These are phyloP conservation scores for Cryphonectria japonica DNA, from an alignment of 2,329 filamentous ascomycete species.

Conservation along the genomic window DNA sequence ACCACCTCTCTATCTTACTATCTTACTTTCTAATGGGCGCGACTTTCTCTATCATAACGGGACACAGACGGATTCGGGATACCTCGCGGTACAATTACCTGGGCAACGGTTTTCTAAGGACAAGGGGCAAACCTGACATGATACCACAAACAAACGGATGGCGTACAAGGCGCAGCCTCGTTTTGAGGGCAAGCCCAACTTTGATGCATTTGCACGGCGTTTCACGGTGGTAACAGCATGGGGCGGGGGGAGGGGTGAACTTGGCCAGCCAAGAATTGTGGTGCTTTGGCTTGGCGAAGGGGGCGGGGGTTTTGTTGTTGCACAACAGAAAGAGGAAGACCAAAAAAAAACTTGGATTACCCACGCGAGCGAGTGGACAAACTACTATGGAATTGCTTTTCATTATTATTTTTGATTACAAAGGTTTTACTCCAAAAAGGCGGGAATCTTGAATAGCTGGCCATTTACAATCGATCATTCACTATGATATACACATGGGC, in stretches of 20 bases:
- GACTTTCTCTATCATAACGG: constrained; percentile 17
- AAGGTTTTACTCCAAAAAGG: not conserved
- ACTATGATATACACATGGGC: not conserved
- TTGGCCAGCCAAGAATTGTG: not conserved
- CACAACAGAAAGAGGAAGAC: not conserved
- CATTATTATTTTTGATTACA: not conserved
- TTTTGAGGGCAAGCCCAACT: not conserved
- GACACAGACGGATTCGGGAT: constrained; percentile 21
- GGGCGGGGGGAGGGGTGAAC: not conserved
- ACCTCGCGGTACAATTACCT: constrained; percentile 28
- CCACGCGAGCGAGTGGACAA: not conserved
- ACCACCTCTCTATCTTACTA: constrained; percentile 17
- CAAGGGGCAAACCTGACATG: constrained; percentile 14
- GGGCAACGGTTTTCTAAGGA: constrained; percentile 12
- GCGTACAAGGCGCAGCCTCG: constrained; percentile 6
- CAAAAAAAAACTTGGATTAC: not conserved
- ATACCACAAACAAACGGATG: constrained; percentile 18
- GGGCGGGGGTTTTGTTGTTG: not conserved
- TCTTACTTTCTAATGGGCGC: constrained; percentile 27
- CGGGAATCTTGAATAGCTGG: not conserved
- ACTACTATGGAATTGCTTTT: not conserved
- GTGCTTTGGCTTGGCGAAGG: not conserved
- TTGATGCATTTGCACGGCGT: constrained; percentile 20
- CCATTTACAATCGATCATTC: not conserved
- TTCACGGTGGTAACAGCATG: constrained; percentile 6